A percentile compares a stretch with the other conserved stretches of the same genome.
Evolutionary conservation across 768 basidiomycete species (phyloP).

Genomic region (Tulasnella sp.): DNA sequence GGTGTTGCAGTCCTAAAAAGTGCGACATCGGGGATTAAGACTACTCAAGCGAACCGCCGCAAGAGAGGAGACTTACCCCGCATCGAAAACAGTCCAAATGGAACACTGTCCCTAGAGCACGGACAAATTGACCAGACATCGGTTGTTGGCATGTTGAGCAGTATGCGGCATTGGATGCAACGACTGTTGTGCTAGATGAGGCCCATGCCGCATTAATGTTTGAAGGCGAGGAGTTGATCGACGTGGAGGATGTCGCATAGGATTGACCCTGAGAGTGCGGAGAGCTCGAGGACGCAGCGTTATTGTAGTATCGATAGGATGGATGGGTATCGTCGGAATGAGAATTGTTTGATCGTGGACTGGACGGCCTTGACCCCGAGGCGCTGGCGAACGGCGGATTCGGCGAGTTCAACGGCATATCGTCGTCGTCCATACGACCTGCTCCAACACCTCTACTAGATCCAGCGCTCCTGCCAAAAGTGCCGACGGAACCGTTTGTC

Average conservation of each 20-base stretch:
- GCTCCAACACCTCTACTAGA: background rate
- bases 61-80: conserved; percentile 47
- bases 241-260: background rate
- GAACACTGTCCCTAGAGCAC: conserved; percentile 85
- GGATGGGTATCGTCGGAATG: conserved; percentile 12
- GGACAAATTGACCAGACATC: conserved; percentile 91
- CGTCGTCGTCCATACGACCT: conserved; percentile 6
- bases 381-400: conserved; percentile 11
- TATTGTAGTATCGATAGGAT: background rate
- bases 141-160: conserved; percentile 13
- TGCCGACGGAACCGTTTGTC: background rate
- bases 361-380: conserved; percentile 6
- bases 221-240: background rate
- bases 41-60: background rate
- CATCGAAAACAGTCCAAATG: conserved; percentile 99
- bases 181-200: background rate
- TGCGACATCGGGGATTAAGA: conserved; percentile 6
- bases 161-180: background rate
- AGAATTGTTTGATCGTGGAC: conserved; percentile 10
- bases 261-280: background rate
- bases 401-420: conserved; percentile 2
- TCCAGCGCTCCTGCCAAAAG: background rate
- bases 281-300: background rate
- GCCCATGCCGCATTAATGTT: background rate
- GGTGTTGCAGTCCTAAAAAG: conserved; percentile 77